phyloP scores from a whole-genome alignment of 352 stramenopile genomes.

The Aphanomyces euteiches region DNA sequence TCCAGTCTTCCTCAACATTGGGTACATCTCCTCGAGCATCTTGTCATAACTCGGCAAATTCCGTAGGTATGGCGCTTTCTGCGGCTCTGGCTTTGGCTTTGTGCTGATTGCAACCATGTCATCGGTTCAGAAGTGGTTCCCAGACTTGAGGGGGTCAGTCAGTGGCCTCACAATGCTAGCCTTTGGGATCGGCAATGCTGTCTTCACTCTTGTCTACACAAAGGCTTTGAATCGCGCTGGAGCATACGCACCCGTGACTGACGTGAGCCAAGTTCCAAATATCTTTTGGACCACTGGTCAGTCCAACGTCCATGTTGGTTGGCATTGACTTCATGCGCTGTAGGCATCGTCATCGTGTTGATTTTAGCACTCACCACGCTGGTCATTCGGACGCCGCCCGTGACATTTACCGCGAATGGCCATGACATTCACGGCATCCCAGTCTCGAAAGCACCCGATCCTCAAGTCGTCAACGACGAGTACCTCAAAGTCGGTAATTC shows the following conservation, averaged over 20 bases:
- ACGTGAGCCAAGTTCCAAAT: neutral
- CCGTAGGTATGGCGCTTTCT: slow-evolving; percentile 7
- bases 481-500: slow-evolving; percentile 3
- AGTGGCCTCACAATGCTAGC: slow-evolving; percentile 2
- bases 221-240: neutral
- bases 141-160: slow-evolving; percentile 16
- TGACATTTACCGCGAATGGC: slow-evolving; percentile 11
- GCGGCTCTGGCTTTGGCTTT: slow-evolving; percentile 1
- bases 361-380: slow-evolving; percentile 4
- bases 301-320: neutral
- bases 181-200: slow-evolving; percentile 5
- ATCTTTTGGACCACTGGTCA: slow-evolving; percentile 3
- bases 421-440: slow-evolving; percentile 23
- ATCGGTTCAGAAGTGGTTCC: slow-evolving; percentile 16
- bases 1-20: neutral
- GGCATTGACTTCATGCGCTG: neutral
- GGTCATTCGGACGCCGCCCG: slow-evolving; percentile 15
- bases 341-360: neutral
- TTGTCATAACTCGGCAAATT: neutral
- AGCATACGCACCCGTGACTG: neutral
- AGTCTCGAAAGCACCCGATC: neutral
- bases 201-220: neutral
- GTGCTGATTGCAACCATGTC: slow-evolving; percentile 13
- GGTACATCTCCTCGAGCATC: neutral
- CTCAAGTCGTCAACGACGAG: slow-evolving; percentile 18